Base-by-base conservation (phyloP, 495 filamentous ascomycete species). In the Daldinia vernicosa region DNA sequence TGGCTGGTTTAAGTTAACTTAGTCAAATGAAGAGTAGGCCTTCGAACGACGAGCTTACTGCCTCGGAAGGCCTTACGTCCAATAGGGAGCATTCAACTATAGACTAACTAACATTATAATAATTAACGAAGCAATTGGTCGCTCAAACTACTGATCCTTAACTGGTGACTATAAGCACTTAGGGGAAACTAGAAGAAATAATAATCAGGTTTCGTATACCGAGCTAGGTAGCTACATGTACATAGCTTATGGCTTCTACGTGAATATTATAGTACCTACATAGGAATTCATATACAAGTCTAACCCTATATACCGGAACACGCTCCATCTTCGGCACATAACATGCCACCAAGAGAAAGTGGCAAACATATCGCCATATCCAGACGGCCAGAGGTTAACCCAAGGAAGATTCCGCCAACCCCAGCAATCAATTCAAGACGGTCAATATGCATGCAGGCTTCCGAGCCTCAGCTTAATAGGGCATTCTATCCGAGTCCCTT, bases 391-490 rank as follows among this genome's bases (percentile, higher is more conserved):
- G 2, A 24, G 2, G 7, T 47, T 2, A 24, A 24, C 43, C 19
- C 9, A 47, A 11, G 17, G 19, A 47, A 47, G 43, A 19, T 12
- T 12, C 8, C 9, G 5, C 43, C 4, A 24, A 9, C 19, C 17
- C 8, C 8, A 9, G 43, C 19, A 7, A 12, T 24, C 43, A 47
- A 47, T 22, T 24, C 5, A 47, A 47, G 19, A 47, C 43, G 19
- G 24, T 47, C 9, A 8, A 47, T 24, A 47, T 47, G 43, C 43
- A 47, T 47, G 43, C 43, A 24, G 9, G 43, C 43, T 47, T 24
- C 43, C 43, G 43, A 47, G 43, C 43, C 43, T 47, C 43, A 47
- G 19, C 19, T 47, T 47, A 47, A 47, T 24, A 47, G 43, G 43
- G 43, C 43, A 47, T 47, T 47, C 43, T 24, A 47, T 47, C 43